Percentiles rank a stretch among this genome's conserved stretches.
phyloP scores from a whole-genome alignment of 192 early-diverging fungal species.

The Gonapodya prolifera region DNA sequence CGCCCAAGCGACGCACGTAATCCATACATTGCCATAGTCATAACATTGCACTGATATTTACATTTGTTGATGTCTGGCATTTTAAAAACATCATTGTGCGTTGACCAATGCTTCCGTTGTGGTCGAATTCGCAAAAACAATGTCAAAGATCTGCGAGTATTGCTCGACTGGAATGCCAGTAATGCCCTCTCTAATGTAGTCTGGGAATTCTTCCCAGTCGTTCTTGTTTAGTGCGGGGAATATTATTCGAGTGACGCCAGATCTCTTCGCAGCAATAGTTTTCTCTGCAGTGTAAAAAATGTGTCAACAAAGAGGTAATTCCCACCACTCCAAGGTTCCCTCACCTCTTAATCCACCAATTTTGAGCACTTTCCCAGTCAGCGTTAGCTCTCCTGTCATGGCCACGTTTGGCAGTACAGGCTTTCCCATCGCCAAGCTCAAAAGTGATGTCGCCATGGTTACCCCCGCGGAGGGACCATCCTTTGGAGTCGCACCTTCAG shows the following conservation, averaged over 20 bases:
- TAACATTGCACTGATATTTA: too few species aligned
- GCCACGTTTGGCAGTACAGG: slow-evolving; percentile 69
- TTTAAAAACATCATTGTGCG: too few species aligned
- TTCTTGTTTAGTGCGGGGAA: slow-evolving; percentile 79
- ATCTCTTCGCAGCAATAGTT: slow-evolving; percentile 91
- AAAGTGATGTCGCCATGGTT: slow-evolving; percentile 88
- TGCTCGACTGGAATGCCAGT: neutral
- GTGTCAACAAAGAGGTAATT: neutral
- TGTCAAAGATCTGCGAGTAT: neutral
- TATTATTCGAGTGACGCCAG: slow-evolving; percentile 74
- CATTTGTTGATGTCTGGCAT: too few species aligned
- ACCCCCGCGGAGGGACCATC: slow-evolving; percentile 95
- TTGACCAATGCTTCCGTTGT: too few species aligned
- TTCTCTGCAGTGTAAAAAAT: slow-evolving; percentile 41
- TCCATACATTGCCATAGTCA: too few species aligned
- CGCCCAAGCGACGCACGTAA: too few species aligned
- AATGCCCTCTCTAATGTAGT: slow-evolving; percentile 80
- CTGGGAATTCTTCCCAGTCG: slow-evolving; percentile 95
- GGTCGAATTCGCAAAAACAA: slow-evolving; percentile 3
- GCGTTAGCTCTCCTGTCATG: slow-evolving; percentile 97
- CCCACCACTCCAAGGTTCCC: neutral
- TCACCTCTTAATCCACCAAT: slow-evolving; percentile 84
- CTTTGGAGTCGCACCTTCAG: slow-evolving; percentile 95
- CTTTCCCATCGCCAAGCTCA: slow-evolving; percentile 78
- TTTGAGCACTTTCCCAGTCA: slow-evolving; percentile 94